phyloP scores from a whole-genome alignment of 1,284 basidiomycete species.

The Rhodotorula sp. region DNA sequence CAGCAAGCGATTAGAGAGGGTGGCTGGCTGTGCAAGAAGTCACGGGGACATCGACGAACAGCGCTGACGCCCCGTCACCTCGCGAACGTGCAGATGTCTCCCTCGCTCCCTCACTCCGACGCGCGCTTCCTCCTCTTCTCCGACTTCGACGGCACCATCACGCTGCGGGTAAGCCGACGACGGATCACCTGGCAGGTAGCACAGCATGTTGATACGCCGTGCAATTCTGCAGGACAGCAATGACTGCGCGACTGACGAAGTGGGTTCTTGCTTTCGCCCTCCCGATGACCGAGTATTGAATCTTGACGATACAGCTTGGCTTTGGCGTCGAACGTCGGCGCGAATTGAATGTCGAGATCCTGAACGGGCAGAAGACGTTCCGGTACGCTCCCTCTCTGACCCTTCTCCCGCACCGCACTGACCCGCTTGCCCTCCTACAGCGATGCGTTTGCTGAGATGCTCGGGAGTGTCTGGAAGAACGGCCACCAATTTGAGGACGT shows the following conservation, averaged over 20 bases:
- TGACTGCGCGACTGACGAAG: constrained; percentile 53
- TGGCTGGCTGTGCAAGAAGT: too few relatives aligned
- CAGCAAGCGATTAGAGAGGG: too few relatives aligned
- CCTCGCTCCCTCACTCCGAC: constrained; percentile 56
- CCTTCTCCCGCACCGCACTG: background rate
- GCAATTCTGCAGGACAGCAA: constrained; percentile 71
- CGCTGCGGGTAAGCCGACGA: background rate
- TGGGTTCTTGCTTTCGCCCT: background rate
- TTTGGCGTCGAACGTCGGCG: constrained; percentile 67
- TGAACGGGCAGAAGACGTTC: constrained; percentile 66
- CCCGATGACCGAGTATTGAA: background rate
- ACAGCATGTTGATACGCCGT: background rate
- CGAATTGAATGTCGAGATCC: constrained; percentile 67
- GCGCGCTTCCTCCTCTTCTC: constrained; percentile 82
- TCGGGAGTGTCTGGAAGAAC: constrained; percentile 65
- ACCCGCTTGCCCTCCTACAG: constrained; percentile 49
- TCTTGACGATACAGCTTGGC: constrained; percentile 58
- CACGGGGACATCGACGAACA: too few relatives aligned
- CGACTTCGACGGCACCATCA: constrained; percentile 56
- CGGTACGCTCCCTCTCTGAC: constrained; percentile 53
- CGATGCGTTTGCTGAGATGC: constrained; percentile 75
- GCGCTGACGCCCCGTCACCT: background rate
- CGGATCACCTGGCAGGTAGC: too few relatives aligned
- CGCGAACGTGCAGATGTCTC: background rate
- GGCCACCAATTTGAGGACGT: constrained; percentile 72